A percentile compares a stretch with the other conserved stretches of the same genome.
These are phyloP conservation scores for Globisporangium uncinulatum DNA, from an alignment of 352 stramenopile genomes.

Conservation along the genomic window DNA sequence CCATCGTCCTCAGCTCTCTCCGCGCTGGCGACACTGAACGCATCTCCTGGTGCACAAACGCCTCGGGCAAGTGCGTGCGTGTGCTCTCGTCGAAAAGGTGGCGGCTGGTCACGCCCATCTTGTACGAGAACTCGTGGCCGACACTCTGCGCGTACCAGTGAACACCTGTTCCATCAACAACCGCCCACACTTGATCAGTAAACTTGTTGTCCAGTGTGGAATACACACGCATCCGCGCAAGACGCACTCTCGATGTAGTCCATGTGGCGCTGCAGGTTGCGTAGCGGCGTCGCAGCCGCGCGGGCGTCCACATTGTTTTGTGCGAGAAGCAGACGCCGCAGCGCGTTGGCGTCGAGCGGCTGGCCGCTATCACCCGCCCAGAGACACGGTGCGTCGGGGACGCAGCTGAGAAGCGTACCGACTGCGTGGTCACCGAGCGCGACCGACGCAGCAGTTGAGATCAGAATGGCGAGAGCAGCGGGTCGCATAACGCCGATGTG, in stretches of 20 bases:
- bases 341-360: slow-evolving; percentile 28
- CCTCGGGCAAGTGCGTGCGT: slow-evolving; percentile 40
- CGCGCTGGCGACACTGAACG: slow-evolving; percentile 14
- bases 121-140: slow-evolving; percentile 56
- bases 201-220: too few species aligned
- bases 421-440: slow-evolving; percentile 18
- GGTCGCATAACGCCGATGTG: not conserved
- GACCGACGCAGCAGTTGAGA: slow-evolving; percentile 1
- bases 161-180: slow-evolving; percentile 35
- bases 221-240: not conserved
- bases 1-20: slow-evolving; percentile 15
- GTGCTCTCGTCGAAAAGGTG: slow-evolving; percentile 40
- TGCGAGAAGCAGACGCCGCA: slow-evolving; percentile 46
- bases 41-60: slow-evolving; percentile 58
- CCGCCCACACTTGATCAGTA: too few species aligned
- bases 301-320: slow-evolving; percentile 22
- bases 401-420: slow-evolving; percentile 49
- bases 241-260: slow-evolving; percentile 64
- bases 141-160: slow-evolving; percentile 47
- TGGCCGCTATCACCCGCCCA: slow-evolving; percentile 46
- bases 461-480: slow-evolving; percentile 14
- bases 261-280: slow-evolving; percentile 72
- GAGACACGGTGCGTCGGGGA: slow-evolving; percentile 31
- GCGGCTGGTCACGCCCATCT: slow-evolving; percentile 58
- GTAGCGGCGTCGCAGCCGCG: slow-evolving; percentile 19